Evolutionary conservation across 192 early-diverging fungal genomes (phyloP).

Genomic region (Umbelopsis vinacea): DNA sequence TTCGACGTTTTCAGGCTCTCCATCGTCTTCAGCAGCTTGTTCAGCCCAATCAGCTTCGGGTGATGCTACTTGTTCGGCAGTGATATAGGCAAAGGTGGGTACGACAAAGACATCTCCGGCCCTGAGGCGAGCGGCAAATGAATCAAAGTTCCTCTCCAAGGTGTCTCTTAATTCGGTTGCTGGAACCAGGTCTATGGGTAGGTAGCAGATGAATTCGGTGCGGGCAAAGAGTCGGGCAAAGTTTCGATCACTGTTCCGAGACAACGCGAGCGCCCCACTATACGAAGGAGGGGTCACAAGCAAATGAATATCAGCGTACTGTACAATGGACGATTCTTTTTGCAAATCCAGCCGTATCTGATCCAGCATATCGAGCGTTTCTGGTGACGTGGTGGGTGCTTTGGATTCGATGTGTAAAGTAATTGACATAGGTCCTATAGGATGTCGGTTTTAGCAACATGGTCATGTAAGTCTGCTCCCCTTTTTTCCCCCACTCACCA

Average conservation of each 20-base stretch:
- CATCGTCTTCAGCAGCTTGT: conserved; percentile 8
- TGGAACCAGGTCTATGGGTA: conserved; percentile 47
- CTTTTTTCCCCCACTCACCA: conserved; percentile 34
- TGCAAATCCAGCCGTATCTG: neutral
- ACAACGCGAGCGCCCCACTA: neutral
- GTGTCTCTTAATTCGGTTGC: conserved; percentile 42
- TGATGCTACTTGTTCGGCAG: neutral
- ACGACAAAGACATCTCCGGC: conserved; percentile 55
- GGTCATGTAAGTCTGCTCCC: neutral
- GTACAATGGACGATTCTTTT: conserved; percentile 14
- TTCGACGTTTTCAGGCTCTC: conserved; percentile 1
- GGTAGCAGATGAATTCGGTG: conserved; percentile 52
- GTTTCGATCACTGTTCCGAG: conserved; percentile 55
- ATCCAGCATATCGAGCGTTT: conserved; percentile 16
- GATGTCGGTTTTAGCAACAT: neutral
- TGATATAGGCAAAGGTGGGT: conserved; percentile 53
- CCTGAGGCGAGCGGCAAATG: conserved; percentile 41
- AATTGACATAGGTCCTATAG: conserved; percentile 55
- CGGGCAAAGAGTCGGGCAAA: conserved; percentile 56
- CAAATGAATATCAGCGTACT: conserved; percentile 17
- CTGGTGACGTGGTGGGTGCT: neutral
- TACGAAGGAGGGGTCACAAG: conserved; percentile 4
- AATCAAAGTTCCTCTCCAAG: conserved; percentile 42
- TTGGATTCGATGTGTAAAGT: conserved; percentile 44
- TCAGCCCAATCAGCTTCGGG: neutral